These are phyloP conservation scores for Primulina eburnea DNA, from an alignment of 257 asterid genomes.

Conservation along the genomic window DNA sequence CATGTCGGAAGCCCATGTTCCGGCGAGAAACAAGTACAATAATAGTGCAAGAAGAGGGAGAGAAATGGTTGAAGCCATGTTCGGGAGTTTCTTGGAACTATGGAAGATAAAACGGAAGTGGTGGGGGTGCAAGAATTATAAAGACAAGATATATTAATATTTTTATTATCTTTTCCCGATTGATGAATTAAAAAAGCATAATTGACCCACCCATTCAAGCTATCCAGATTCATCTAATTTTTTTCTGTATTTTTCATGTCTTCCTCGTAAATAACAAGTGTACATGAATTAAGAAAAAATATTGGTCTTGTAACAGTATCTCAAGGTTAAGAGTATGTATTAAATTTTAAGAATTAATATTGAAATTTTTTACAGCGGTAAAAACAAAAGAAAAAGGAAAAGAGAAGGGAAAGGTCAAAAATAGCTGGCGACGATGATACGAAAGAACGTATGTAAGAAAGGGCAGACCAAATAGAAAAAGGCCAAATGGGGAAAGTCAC, in stretches of 20 bases:
- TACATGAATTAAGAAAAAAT: too few species aligned
- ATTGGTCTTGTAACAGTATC: too few species aligned
- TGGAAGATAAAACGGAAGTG: not conserved
- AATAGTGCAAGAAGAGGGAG: conserved; percentile 19
- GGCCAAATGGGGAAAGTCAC: not conserved
- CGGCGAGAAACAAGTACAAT: conserved; percentile 21
- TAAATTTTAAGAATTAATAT: too few species aligned
- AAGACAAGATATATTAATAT: conserved; percentile 2
- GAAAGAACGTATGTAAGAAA: not conserved
- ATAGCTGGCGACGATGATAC: not conserved
- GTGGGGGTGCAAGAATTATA: conserved; percentile 13
- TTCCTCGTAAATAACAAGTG: too few species aligned
- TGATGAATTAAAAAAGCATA: not conserved
- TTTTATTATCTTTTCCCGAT: not conserved
- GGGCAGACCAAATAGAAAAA: not conserved
- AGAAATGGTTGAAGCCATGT: conserved; percentile 26
- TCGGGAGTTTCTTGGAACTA: conserved; percentile 8
- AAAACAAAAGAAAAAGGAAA: too few species aligned
- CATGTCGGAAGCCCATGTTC: conserved; percentile 47
- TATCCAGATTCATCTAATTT: too few species aligned
- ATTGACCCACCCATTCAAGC: not conserved
- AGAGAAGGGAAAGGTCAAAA: too few species aligned
- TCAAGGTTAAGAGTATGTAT: too few species aligned
- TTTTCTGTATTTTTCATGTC: too few species aligned
- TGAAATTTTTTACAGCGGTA: too few species aligned